Evolutionary conservation across 2,329 filamentous ascomycete species (phyloP), one percentile per base, ranked within the genome.

Genomic region (Ilyonectria sp.): DNA sequence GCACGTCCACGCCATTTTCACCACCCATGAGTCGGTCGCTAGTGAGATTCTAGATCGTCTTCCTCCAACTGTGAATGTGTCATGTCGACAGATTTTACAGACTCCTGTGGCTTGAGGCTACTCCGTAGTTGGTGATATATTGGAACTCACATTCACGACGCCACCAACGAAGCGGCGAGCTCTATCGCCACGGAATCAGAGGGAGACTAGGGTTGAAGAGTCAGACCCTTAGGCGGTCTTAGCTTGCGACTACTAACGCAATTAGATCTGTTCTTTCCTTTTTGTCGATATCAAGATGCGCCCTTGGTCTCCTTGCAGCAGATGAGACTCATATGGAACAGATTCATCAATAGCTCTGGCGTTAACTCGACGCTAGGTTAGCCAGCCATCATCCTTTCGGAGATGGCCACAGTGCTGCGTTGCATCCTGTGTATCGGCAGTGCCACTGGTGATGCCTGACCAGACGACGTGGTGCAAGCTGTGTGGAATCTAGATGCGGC

Each of bases 401-500:
- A 44, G 4, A 33, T 52, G n/a, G 29, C 19, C 19, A 7, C 26
- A 52, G 15, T 19, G 4, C 3, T 7, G 49, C 17, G 17, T 44
- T 44, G 43, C 49, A 6, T 52, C 49, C 19, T 52, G 26, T 19
- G 49, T 64, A 69, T 69, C 54, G 52, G 54, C 31, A 60, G 63
- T 66, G 72, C 44, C 33, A 74, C 70, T 23, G 35, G 60, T 68
- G 65, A 60, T 43, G 63, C 21, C 43, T 73, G 63, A 65, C 66
- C 44, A 65, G 61, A 63, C 47, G 59, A 61, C 49, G 56, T 50
- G 58, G 65, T 71, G 59, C 59, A 63, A 46, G 53, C 54, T 52
- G 47, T 44, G 33, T 46, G 62, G 47, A 64, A 73, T 71, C 68
- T 68, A 70, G 70, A 69, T 55, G 70, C 60, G 52, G 73, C 72